Conservation (phyloP, 75 land plant genomes). For the Picea glauca region DNA sequence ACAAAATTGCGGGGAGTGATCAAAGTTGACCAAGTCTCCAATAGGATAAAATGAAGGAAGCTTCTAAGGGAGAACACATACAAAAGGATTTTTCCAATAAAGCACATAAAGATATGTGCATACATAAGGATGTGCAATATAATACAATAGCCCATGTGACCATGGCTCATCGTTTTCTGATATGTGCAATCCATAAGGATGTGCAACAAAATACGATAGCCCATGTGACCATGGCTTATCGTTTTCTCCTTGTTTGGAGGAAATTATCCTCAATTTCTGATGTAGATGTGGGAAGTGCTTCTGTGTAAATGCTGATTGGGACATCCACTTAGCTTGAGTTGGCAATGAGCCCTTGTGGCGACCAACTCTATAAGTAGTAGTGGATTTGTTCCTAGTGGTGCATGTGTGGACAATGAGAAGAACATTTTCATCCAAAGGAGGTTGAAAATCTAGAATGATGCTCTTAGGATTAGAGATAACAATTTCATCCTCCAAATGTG, state of each 20-base stretch:
- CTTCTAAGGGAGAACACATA: not conserved
- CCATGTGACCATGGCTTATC: not conserved
- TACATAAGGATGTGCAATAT: not conserved
- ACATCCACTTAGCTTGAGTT: conserved; percentile 8
- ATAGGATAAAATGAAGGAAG: not conserved
- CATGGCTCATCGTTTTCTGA: no score
- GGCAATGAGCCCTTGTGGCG: not conserved
- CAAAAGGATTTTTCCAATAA: not conserved
- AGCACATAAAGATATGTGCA: not conserved
- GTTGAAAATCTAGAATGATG: no score
- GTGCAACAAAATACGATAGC: not conserved
- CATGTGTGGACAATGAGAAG: no score
- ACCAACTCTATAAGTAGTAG: not conserved
- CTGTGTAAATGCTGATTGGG: not conserved
- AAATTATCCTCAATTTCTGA: not conserved
- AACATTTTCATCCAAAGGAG: no score
- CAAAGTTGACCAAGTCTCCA: no score
- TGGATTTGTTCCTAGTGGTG: not conserved
- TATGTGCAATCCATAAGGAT: not conserved
- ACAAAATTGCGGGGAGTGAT: not conserved
- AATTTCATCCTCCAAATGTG: no score
- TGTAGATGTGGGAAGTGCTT: not conserved
- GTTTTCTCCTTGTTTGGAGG: not conserved
- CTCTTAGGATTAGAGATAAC: no score
- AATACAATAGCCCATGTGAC: not conserved